Base-by-base conservation (phyloP, 2,329 filamentous ascomycete genomes). In the Mycocentrospora acerina region DNA sequence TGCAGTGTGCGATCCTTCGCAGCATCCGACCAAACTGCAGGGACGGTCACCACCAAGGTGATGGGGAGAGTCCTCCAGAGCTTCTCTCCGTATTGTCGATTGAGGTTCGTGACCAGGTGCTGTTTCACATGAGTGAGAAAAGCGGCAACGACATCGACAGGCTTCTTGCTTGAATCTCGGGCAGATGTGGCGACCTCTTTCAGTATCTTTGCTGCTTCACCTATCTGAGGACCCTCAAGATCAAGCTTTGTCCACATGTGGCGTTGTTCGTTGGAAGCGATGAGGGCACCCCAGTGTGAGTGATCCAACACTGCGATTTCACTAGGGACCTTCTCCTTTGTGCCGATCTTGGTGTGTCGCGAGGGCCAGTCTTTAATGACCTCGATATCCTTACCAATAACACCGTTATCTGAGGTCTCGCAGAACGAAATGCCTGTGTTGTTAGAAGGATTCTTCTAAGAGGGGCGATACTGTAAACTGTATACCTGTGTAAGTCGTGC, bases 231-330 rank as follows among this genome's bases (percentile, higher is more conserved):
- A 2, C 17, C 8, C 12, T 67, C 59, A 0, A 65, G 45, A 9
- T 55, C 37, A 0, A 67, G 41, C 34, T 67, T 66, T 0, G 60
- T 67, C 57, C 61, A 67, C 37, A 62, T 54, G 25, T 64, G 49
- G 0, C 65, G 48, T 19, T 49, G 29, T 0, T 54, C 37, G 32
- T 64, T 27, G 0, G 47, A 28, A 0, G 51, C 36, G 10, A 59
- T 55, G 0, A 35, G 12, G 3, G 46, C 42, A 3, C 57, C 55
- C 53, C 52, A 61, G 4, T 29, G 16, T 3, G 24, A 19, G 12
- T 6, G 6, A 7, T 29, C 25, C 2, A 9, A 22, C 19, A 22
- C 19, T 9, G 55, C 39, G 2, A 64, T 38, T 18, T 62, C 58
- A 4, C 48, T 54, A 0, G 58, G 59, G 0, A 58, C 56, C 16